A percentile compares a stretch with the other conserved stretches of the same genome.
These are phyloP conservation scores for Macrotyloma uniflorum DNA, from an alignment of 306 rosid species.

Conservation along the genomic window DNA sequence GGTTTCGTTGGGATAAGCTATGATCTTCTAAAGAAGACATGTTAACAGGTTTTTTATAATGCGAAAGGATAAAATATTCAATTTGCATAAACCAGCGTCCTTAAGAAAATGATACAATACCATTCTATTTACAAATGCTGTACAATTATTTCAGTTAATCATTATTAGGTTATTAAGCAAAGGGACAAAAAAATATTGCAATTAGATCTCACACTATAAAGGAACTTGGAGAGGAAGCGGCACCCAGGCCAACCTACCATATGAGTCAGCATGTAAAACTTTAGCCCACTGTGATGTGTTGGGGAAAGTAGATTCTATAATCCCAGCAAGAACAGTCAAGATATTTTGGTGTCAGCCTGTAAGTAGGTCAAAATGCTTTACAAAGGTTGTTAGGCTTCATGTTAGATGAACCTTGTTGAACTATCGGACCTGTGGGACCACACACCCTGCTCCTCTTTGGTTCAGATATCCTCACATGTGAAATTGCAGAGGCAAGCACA, in stretches of 20 bases:
- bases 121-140: constrained; percentile 77
- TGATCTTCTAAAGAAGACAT: background rate
- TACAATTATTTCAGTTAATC: constrained; percentile 65
- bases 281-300: constrained; percentile 41
- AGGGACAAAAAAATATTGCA: constrained; percentile 35
- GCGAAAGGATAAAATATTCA: constrained; percentile 21
- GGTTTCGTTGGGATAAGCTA: background rate
- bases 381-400: constrained; percentile 94
- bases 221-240: constrained; percentile 37
- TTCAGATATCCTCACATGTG: constrained; percentile 91
- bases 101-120: constrained; percentile 21
- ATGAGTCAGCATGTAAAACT: constrained; percentile 50
- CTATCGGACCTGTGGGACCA: constrained; percentile 79
- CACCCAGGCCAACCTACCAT: constrained; percentile 48
- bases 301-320: constrained; percentile 37
- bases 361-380: constrained; percentile 89
- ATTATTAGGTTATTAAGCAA: constrained; percentile 57
- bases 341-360: constrained; percentile 53
- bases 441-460: constrained; percentile 92
- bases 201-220: constrained; percentile 46
- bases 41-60: background rate
- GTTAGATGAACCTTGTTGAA: constrained; percentile 98
- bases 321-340: constrained; percentile 59
- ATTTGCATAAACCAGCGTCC: constrained; percentile 9
- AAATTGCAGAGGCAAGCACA: constrained; percentile 90